Evolutionary conservation across 2,329 filamentous ascomycete species (phyloP), one percentile per base, ranked within the genome.

Genomic region (Hypocrella siamensis): DNA sequence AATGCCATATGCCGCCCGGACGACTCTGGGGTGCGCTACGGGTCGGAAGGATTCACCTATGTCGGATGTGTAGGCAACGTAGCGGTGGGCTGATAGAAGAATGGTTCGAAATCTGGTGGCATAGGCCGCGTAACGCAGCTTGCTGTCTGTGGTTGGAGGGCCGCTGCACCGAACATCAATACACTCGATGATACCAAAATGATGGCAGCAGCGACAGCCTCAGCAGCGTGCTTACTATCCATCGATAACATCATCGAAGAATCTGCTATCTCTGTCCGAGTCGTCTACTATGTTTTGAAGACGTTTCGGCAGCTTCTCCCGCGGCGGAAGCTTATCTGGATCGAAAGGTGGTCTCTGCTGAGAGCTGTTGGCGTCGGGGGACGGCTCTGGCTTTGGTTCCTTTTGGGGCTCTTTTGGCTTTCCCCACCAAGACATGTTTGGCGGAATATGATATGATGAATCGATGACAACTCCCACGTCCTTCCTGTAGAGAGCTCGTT

Each of bases 21-120:
- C 79, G 3, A 92, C 58, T 46, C 67, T 75, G 0, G 85, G 88
- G 50, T 94, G 86, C 4, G 88, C 86, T 25, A 98, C 70, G 0
- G 90, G 90, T 2, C 90, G 75, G 58, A 98, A 98, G 0, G 82
- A 92, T 56, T 98, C 90, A 51, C 90, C 90, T 40, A 98, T 88
- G 47, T 96, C 88, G 15, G 79, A 86, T 0, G 90, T 96, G 54
- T 98, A 98, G 35, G 90, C 90, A 30, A 98, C 85, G 49, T 98
- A 98, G 47, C 90, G 78, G 48, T 96, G 90, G 4, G 86, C 86
- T 12, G 81, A 84, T 43, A 86, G 63, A 47, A 98, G 74, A 42
- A 96, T 81, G 6, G 86, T 93, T 38, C 83, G 76, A 39, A 90
- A 61, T 30, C 90, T 77, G 37, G 77, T 75, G 30, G 84, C 83